phyloP scores from a whole-genome alignment of 2,329 filamentous ascomycete genomes.

The Alternaria sp. region DNA sequence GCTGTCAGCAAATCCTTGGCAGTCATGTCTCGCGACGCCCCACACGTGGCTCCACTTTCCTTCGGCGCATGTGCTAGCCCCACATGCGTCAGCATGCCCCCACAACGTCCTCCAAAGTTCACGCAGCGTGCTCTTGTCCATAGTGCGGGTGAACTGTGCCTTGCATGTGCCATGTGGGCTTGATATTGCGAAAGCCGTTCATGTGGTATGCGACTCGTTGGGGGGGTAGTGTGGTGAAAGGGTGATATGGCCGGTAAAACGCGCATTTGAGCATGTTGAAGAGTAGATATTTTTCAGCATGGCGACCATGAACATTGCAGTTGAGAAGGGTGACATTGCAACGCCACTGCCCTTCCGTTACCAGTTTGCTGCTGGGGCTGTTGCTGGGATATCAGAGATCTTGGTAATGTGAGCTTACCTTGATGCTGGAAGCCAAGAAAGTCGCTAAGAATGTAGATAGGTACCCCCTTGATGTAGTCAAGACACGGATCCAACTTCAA shows the following conservation, averaged over 20 bases:
- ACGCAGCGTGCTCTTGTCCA: slow-evolving; percentile 6
- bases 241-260: neutral
- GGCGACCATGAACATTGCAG: neutral
- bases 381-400: slow-evolving; percentile 33
- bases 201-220: slow-evolving; percentile 1
- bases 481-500: slow-evolving; percentile 45
- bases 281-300: neutral
- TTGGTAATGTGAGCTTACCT: slow-evolving; percentile 35
- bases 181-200: slow-evolving; percentile 5
- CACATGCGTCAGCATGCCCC: slow-evolving; percentile 24
- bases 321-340: neutral
- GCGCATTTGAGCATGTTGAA: neutral
- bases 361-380: slow-evolving; percentile 39
- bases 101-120: slow-evolving; percentile 4
- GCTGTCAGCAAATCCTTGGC: neutral
- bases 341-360: slow-evolving; percentile 39
- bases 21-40: slow-evolving; percentile 3
- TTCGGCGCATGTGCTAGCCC: slow-evolving; percentile 31
- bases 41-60: neutral
- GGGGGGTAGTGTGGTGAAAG: neutral
- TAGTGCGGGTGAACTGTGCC: neutral
- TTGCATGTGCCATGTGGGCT: slow-evolving; percentile 13
- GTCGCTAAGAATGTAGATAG: slow-evolving; percentile 40
- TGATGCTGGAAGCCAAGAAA: neutral
- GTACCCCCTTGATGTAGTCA: slow-evolving; percentile 47